These are phyloP conservation scores for Tillandsia leiboldiana DNA, from an alignment of 176 grass and related monocot genomes.

Conservation along the genomic window DNA sequence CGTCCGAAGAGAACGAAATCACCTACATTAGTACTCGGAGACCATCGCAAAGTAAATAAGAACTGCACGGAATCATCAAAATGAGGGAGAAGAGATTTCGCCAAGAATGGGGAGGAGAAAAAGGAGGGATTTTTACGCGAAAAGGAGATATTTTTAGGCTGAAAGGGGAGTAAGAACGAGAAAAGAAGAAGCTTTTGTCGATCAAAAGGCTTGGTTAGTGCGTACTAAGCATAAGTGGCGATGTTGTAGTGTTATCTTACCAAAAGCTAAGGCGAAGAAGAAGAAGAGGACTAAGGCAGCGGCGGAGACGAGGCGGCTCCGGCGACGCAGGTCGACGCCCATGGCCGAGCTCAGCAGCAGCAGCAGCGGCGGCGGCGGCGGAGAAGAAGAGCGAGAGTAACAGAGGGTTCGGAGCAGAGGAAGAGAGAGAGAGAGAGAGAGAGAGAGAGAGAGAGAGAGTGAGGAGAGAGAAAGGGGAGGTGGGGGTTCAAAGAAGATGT, in stretches of 20 bases:
- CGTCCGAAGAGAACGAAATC: not conserved
- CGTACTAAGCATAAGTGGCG: not conserved
- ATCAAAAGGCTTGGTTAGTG: not conserved
- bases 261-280: constrained; percentile 6
- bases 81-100: not conserved
- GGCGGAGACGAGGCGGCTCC: not conserved
- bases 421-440: not conserved
- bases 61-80: not conserved
- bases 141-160: not conserved
- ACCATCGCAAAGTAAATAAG: not conserved
- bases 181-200: not conserved
- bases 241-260: not conserved
- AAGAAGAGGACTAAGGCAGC: constrained; percentile 20
- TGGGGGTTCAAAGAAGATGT: not conserved
- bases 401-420: not conserved
- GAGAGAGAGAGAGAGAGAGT: not conserved
- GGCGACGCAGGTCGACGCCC: not conserved
- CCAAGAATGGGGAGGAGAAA: not conserved
- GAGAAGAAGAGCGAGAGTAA: not conserved
- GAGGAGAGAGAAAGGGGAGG: not conserved
- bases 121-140: not conserved
- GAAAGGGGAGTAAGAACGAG: too few species aligned
- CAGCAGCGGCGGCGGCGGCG: not conserved
- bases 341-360: not conserved
- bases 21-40: not conserved